Evolutionary conservation across 2,329 filamentous ascomycete species (phyloP).

Genomic region (Microdochium nivale): DNA sequence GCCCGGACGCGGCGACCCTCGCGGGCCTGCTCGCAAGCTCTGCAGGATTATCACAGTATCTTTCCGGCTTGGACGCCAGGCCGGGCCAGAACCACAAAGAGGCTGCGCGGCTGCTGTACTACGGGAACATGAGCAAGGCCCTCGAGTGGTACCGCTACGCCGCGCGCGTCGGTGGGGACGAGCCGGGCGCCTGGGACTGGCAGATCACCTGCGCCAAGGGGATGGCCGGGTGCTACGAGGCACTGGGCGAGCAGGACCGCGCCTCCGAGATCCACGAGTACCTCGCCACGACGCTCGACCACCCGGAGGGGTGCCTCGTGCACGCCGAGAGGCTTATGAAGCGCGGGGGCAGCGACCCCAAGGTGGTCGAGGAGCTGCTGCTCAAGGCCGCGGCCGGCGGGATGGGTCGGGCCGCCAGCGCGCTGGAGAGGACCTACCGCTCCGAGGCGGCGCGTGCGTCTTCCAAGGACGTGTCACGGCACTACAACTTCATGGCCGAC

Average conservation of each 20-base stretch:
- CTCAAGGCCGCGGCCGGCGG: constrained; percentile 23
- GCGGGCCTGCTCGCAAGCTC: constrained; percentile 16
- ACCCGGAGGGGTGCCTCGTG: constrained; percentile 12
- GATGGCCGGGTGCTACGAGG: constrained; percentile 17
- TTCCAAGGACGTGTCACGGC: constrained; percentile 8
- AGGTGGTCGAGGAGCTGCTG: constrained; percentile 9
- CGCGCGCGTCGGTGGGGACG: constrained; percentile 4
- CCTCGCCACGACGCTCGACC: constrained; percentile 22
- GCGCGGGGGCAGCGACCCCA: constrained; percentile 12
- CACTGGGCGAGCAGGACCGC: constrained; percentile 8
- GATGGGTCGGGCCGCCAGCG: constrained; percentile 13
- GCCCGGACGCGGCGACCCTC: constrained; percentile 27
- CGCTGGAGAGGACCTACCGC: constrained; percentile 13
- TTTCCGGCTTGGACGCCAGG: too few relatives aligned
- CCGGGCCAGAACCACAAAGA: background rate
- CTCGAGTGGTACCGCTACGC: constrained; percentile 20
- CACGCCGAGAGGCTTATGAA: constrained; percentile 17
- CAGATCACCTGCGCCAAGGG: constrained; percentile 20
- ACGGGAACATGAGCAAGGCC: constrained; percentile 12
- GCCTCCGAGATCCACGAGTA: constrained; percentile 12
- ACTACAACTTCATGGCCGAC: background rate
- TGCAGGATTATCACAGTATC: too few relatives aligned
- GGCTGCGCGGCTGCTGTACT: background rate
- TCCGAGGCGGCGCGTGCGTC: constrained; percentile 6
- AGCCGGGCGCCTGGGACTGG: constrained; percentile 22